Conservation (phyloP, 2,329 filamentous ascomycete species). For the Clarireedia homoeocarpa region DNA sequence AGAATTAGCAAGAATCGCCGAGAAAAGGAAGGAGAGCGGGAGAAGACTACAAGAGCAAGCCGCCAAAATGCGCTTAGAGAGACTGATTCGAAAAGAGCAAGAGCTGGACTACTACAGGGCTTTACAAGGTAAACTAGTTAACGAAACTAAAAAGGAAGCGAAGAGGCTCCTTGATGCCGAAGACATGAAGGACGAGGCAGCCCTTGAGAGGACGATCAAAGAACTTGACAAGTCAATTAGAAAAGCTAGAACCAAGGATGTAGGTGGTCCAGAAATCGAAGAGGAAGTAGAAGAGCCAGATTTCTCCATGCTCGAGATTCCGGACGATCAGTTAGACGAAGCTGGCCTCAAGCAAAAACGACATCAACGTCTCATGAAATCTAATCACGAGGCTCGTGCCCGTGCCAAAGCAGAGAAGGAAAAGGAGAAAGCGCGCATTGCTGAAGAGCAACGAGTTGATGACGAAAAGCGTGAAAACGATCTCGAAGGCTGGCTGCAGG, state of each 20-base stretch:
- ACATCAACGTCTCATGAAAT: slow-evolving; percentile 86
- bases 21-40: slow-evolving; percentile 92
- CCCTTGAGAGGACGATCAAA: slow-evolving; percentile 75
- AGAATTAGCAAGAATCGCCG: slow-evolving; percentile 80
- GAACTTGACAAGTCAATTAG: slow-evolving; percentile 88
- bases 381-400: slow-evolving; percentile 84
- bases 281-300: slow-evolving; percentile 72
- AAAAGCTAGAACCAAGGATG: slow-evolving; percentile 85
- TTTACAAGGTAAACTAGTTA: slow-evolving; percentile 62
- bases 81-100: slow-evolving; percentile 90
- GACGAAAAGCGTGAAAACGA: slow-evolving; percentile 76
- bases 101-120: slow-evolving; percentile 91
- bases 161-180: slow-evolving; percentile 80
- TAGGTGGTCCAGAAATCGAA: slow-evolving; percentile 74
- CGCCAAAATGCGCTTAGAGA: slow-evolving; percentile 93
- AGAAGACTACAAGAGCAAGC: slow-evolving; percentile 89
- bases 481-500: slow-evolving; percentile 78
- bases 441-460: slow-evolving; percentile 77
- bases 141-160: slow-evolving; percentile 84
- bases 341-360: slow-evolving; percentile 86
- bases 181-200: slow-evolving; percentile 84
- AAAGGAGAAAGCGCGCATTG: slow-evolving; percentile 75
- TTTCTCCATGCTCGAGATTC: slow-evolving; percentile 80
- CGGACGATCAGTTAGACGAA: slow-evolving; percentile 90
- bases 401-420: slow-evolving; percentile 97